These are phyloP conservation scores for Xylaria sp. DNA, from an alignment of 2,329 filamentous ascomycete genomes.

Conservation along the genomic window DNA sequence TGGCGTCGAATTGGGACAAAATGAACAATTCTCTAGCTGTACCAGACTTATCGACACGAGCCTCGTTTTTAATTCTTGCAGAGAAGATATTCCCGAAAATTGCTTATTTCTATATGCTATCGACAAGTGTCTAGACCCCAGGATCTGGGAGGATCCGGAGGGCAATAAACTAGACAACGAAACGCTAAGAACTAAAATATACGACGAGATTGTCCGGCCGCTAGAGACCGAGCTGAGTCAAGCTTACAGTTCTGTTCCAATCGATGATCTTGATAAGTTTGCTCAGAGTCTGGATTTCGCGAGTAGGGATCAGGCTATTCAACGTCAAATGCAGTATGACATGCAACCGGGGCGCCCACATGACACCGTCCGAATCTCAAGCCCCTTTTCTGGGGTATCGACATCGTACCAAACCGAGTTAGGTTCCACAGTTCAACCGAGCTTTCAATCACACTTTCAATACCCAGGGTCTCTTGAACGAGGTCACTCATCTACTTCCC, in stretches of 20 bases:
- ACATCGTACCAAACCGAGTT: too few species aligned
- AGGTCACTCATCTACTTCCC: too few species aligned
- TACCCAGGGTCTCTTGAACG: too few species aligned
- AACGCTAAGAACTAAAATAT: neutral
- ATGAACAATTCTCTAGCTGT: neutral
- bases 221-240: neutral
- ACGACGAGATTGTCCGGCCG: constrained; percentile 1
- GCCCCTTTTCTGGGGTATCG: too few species aligned
- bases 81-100: constrained; percentile 1
- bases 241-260: neutral
- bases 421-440: too few species aligned
- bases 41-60: neutral
- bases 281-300: neutral
- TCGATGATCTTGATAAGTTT: neutral
- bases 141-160: neutral
- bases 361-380: too few species aligned
- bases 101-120: neutral
- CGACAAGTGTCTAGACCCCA: constrained; percentile 3
- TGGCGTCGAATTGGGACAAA: neutral
- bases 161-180: neutral
- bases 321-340: neutral
- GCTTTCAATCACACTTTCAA: too few species aligned
- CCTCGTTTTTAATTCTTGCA: neutral
- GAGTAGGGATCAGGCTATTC: neutral
- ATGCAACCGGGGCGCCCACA: too few species aligned